These are phyloP conservation scores for Trypanosoma mega DNA, from an alignment of 208 protist species.

Conservation along the genomic window DNA sequence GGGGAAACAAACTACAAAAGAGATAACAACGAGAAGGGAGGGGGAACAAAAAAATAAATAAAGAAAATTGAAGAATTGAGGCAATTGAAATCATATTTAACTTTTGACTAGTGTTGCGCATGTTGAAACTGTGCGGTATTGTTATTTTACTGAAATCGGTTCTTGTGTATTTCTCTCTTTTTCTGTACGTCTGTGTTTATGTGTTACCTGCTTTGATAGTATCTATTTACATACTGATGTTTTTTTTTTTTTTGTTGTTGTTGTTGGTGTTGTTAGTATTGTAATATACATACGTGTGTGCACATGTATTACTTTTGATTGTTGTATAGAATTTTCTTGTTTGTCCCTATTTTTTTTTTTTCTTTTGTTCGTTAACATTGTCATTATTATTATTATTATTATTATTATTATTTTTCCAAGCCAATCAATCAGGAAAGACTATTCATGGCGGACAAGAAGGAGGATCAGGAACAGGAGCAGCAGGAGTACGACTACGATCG, in stretches of 20 bases:
- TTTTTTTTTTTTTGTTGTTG: constrained; percentile 14
- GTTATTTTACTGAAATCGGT: too few species aligned
- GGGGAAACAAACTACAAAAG: too few species aligned
- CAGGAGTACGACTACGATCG: constrained; percentile 92
- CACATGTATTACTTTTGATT: not conserved
- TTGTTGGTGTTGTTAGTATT: constrained; percentile 4
- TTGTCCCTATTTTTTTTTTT: not conserved
- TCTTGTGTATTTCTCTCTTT: too few species aligned
- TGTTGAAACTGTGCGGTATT: too few species aligned
- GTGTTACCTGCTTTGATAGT: not conserved
- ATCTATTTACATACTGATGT: not conserved
- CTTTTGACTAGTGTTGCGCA: too few species aligned
- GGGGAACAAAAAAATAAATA: too few species aligned
- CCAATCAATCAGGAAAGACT: not conserved
- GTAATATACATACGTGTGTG: not conserved
- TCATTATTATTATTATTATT: not conserved
- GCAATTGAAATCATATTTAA: too few species aligned
- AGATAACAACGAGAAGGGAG: too few species aligned
- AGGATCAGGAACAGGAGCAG: constrained; percentile 39
- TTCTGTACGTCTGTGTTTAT: too few species aligned
- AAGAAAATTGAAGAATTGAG: too few species aligned
- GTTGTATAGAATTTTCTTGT: not conserved
- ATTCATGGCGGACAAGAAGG: constrained; percentile 24
- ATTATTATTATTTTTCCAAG: not conserved
- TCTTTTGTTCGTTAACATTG: not conserved